A percentile compares a stretch with the other conserved stretches of the same genome.
Evolutionary conservation across 208 protist genomes (phyloP).

Genomic region (Phytomonas serpens): DNA sequence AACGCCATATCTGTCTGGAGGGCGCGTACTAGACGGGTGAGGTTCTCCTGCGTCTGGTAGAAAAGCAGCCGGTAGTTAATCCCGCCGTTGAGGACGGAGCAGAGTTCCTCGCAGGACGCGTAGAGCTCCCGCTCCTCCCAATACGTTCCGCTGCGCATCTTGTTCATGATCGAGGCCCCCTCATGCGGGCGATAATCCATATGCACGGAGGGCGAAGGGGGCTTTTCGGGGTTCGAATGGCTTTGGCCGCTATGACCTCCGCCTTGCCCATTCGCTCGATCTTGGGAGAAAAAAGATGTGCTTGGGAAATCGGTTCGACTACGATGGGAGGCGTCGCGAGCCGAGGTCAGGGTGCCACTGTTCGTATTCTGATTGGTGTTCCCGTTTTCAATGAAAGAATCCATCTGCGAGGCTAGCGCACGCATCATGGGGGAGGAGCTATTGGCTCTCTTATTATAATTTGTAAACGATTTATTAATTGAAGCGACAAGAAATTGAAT

Average conservation of each 20-base stretch:
- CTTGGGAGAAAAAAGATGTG: not conserved
- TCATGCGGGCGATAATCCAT: not conserved
- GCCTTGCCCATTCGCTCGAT: not conserved
- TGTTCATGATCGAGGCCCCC: not conserved
- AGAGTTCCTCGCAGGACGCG: slow-evolving; percentile 53
- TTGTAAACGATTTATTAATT: not conserved
- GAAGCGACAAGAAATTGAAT: not conserved
- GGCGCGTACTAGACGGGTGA: slow-evolving; percentile 42
- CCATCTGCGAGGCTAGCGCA: not conserved
- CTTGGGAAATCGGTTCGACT: not conserved
- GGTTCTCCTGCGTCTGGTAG: slow-evolving; percentile 32
- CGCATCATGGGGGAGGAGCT: not conserved
- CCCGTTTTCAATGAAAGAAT: not conserved
- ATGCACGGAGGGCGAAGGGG: not conserved
- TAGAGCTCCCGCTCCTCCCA: slow-evolving; percentile 66
- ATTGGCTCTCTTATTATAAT: not conserved
- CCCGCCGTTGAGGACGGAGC: slow-evolving; percentile 66
- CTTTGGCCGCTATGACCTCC: not conserved
- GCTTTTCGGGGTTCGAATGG: not conserved
- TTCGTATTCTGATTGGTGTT: not conserved
- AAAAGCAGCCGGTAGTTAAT: slow-evolving; percentile 70
- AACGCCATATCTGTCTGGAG: slow-evolving; percentile 44
- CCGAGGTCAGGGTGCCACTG: not conserved
- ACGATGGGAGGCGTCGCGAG: not conserved
- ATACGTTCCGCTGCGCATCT: slow-evolving; percentile 17